phyloP scores from a whole-genome alignment of 108 stramenopile species.

The Epipyxis sp. region DNA sequence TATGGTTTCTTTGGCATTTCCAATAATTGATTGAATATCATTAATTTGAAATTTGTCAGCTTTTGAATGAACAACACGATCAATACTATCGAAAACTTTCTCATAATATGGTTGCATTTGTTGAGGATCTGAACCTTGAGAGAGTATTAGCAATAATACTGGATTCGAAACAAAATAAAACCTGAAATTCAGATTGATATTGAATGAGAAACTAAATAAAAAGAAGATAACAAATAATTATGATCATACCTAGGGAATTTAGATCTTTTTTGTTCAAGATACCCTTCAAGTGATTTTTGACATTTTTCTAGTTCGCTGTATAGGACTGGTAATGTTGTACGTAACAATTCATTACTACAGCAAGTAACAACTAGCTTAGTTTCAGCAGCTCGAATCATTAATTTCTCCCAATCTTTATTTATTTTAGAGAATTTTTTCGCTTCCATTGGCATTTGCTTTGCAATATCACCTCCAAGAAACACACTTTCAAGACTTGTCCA shows the following conservation, averaged over 20 bases:
- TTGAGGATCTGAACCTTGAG: slow-evolving; percentile 61
- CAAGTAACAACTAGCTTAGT: slow-evolving; percentile 41
- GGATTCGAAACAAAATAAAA: slow-evolving; percentile 70
- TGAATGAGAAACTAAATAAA: neutral
- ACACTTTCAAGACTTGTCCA: slow-evolving; percentile 64
- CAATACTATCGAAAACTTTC: slow-evolving; percentile 63
- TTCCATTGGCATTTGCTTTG: slow-evolving; percentile 65
- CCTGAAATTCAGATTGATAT: slow-evolving; percentile 20
- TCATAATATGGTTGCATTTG: slow-evolving; percentile 67
- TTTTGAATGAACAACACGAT: slow-evolving; percentile 51
- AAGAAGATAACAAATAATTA: neutral
- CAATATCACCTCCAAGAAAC: slow-evolving; percentile 66
- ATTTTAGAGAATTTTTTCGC: slow-evolving; percentile 65
- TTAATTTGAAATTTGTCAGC: slow-evolving; percentile 39
- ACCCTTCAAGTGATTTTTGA: slow-evolving; percentile 64
- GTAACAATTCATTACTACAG: slow-evolving; percentile 59
- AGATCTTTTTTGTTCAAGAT: slow-evolving; percentile 64
- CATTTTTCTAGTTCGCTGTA: slow-evolving; percentile 63
- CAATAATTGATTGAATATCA: slow-evolving; percentile 37
- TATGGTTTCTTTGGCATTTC: slow-evolving; percentile 51
- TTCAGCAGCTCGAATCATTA: slow-evolving; percentile 56
- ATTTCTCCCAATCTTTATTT: slow-evolving; percentile 64
- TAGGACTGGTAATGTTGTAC: slow-evolving; percentile 57
- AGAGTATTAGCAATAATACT: slow-evolving; percentile 61
- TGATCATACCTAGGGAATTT: slow-evolving; percentile 49